Percentiles rank a stretch among this genome's conserved stretches.
Evolutionary conservation across 2,329 filamentous ascomycete species (phyloP).

Genomic region (Pseudogymnoascus sp.): DNA sequence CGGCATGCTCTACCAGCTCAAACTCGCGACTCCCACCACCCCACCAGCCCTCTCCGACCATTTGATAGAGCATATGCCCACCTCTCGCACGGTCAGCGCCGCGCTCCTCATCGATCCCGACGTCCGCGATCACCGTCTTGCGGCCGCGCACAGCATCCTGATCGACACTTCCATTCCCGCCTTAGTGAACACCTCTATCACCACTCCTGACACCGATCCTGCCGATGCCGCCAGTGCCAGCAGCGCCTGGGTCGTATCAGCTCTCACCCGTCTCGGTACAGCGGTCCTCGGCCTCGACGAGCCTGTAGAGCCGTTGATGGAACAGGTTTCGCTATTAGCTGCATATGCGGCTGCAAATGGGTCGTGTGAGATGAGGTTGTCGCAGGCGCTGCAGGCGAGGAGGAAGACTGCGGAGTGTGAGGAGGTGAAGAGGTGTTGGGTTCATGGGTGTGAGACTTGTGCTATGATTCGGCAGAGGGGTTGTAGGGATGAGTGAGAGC

Average conservation of each 20-base stretch:
- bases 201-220: background rate
- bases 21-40: background rate
- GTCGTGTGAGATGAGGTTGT: background rate
- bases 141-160: background rate
- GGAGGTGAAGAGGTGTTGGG: background rate
- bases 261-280: background rate
- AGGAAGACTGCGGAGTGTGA: background rate
- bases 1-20: constrained; percentile 2
- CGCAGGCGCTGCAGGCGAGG: background rate
- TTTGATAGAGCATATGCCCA: background rate
- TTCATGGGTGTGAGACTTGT: background rate
- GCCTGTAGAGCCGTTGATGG: background rate
- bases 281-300: background rate
- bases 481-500: background rate
- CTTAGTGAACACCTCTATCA: no score
- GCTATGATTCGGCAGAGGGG: background rate
- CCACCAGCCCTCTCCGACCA: background rate
- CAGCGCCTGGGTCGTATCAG: background rate
- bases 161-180: background rate
- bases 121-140: background rate
- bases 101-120: background rate
- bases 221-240: background rate
- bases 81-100: background rate
- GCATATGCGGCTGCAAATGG: background rate
- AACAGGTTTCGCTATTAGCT: background rate